Evolutionary conservation across 257 asterid species (phyloP), one percentile per base, ranked within the genome.

Genomic region (Petrea volubilis): DNA sequence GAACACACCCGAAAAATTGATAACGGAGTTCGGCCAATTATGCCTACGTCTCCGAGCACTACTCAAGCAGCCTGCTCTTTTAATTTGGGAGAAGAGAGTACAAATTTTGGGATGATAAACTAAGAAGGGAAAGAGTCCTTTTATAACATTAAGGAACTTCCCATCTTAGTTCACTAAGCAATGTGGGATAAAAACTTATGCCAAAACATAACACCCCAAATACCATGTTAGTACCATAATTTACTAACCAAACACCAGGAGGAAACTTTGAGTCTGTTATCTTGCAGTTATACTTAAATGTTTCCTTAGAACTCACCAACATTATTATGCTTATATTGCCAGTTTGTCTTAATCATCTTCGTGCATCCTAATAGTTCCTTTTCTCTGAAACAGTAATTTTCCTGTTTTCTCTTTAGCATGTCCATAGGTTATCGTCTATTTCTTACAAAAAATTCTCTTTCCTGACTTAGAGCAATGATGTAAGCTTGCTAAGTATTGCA

Each of bases 241-340:
- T 46, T 62, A n/a, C 68, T n/a, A 46, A 28, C 15, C 53, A 20
- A 61, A 14, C 24, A 55, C 49, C 7, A 1, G 41, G 38, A 55
- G 41, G 14, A 61, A 50, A 52, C 13, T 41, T 28, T 77, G 14
- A 33, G 53, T 68, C 25, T 49, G 55, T 64, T 36, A 50, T 63
- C 20, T 44, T 38, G 28, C 66, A 24, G 31, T 27, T 57, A 20
- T 25, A 71, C 24, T 55, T 13, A 52, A 20, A 9, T 44, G 25
- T 61, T 28, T 46, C 46, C 29, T 5, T 44, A 17, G 29, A 15
- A 43, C 41, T 5, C 29, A 1, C 25, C 56, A 43, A 34, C 47
- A 2, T 33, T 34, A 15, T 43, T 40, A 50, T 68, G 53, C 17
- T 61, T n/a, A 21, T 36, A 20, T 41, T 58, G 53, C 20, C 17